Evolutionary conservation across 805 yeast genomes (phyloP).

Genomic region (Naumovozyma baii): DNA sequence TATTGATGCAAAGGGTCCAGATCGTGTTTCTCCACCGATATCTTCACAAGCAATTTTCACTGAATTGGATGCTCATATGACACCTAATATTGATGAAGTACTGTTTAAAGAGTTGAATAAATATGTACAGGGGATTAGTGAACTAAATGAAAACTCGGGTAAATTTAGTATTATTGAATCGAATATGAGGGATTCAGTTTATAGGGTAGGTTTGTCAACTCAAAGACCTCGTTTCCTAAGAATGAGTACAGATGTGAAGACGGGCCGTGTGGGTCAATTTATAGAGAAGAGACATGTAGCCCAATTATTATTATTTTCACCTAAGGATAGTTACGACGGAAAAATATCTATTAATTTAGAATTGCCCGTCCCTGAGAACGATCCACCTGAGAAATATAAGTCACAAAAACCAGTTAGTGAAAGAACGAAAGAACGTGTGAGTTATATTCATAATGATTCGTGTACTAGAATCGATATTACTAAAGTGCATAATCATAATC

Average conservation of each 20-base stretch:
- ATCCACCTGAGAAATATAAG: conserved; percentile 44
- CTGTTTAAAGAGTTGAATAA: conserved; percentile 49
- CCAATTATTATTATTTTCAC: conserved; percentile 61
- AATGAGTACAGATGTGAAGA: conserved; percentile 56
- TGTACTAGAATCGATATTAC: conserved; percentile 68
- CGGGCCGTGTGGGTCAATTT: conserved; percentile 57
- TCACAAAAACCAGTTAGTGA: conserved; percentile 44
- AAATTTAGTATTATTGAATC: conserved; percentile 53
- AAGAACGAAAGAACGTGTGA: conserved; percentile 62
- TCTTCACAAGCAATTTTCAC: conserved; percentile 58
- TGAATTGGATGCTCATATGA: conserved; percentile 48
- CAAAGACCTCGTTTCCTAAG: conserved; percentile 57
- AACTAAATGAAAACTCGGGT: conserved; percentile 38
- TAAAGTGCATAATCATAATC: conserved; percentile 35
- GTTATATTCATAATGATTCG: conserved; percentile 66
- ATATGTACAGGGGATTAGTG: conserved; percentile 47
- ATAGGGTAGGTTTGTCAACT: conserved; percentile 51
- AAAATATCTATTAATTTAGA: conserved; percentile 70
- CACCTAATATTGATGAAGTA: conserved; percentile 54
- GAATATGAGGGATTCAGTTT: conserved; percentile 53
- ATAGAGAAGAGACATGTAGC: conserved; percentile 69
- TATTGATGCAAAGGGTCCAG: conserved; percentile 52
- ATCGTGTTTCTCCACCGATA: conserved; percentile 54
- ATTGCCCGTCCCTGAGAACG: conserved; percentile 50
- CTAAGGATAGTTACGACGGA: conserved; percentile 68